phyloP scores from a whole-genome alignment of 768 basidiomycete species.

The Lactarius hatsudake region DNA sequence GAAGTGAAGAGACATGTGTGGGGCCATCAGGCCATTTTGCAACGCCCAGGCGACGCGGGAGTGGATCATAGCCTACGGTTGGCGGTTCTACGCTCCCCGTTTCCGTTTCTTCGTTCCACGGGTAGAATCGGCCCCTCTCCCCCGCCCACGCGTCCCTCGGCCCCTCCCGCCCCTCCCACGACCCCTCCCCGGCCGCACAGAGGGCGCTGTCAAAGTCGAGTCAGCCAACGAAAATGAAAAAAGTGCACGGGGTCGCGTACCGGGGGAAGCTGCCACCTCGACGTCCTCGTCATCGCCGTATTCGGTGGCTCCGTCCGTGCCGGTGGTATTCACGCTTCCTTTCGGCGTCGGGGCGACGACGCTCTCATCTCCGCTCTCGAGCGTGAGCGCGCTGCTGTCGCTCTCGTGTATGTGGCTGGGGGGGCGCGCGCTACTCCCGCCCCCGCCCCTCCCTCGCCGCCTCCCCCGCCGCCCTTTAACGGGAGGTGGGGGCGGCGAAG shows the following conservation, averaged over 20 bases:
- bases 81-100: slow-evolving; percentile 7
- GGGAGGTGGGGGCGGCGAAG: slow-evolving; percentile 51
- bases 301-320: slow-evolving; percentile 67
- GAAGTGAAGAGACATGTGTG: neutral
- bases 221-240: neutral
- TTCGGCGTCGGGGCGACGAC: slow-evolving; percentile 52
- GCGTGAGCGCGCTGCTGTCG: slow-evolving; percentile 79
- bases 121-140: slow-evolving; percentile 15
- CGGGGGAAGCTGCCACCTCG: slow-evolving; percentile 34
- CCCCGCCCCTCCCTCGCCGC: slow-evolving; percentile 37
- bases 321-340: slow-evolving; percentile 69
- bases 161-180: slow-evolving; percentile 17
- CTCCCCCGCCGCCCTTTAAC: slow-evolving; percentile 39
- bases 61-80: neutral
- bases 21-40: neutral
- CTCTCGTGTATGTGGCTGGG: slow-evolving; percentile 79
- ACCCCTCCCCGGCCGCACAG: slow-evolving; percentile 17
- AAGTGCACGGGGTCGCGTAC: neutral
- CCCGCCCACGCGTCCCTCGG: slow-evolving; percentile 21
- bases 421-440: slow-evolving; percentile 43
- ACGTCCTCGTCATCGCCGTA: slow-evolving; percentile 64
- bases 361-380: slow-evolving; percentile 78
- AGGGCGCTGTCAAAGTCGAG: slow-evolving; percentile 17
- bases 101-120: slow-evolving; percentile 23
- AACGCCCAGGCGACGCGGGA: neutral